Base-by-base conservation (phyloP, 2,329 filamentous ascomycete genomes). In the Thermoascus crustaceus region DNA sequence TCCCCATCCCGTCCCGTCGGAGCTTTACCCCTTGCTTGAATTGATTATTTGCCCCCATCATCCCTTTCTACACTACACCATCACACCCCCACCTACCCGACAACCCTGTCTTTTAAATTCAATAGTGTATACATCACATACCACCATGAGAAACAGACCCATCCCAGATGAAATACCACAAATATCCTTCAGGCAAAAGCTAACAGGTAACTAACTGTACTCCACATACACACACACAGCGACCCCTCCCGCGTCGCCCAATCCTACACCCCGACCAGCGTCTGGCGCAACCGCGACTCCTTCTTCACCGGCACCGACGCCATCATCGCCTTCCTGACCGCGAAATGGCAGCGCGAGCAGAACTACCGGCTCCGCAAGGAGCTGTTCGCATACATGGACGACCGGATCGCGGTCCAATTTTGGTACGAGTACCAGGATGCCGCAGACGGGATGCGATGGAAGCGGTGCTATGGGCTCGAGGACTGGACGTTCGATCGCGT, bases 371-470 rank as follows among this genome's bases (percentile, higher is more conserved):
- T 94, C 36, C 74, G 85, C 35, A 93, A 94, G 58, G 86, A 94
- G 55, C 66, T 94, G 1, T 94, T 93, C 58, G 71, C 83, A 1
- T 91, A 86, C 51, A 70, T 64, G 0, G 78, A 79, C 23, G 69
- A 89, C 58, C 82, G 76, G 60, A 89, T 88, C 44, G 85, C 85
- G 1, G 86, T 93, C 14, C 85, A 94, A 54, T 93, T 91, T 57
- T 93, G 85, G 85, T 93, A 89, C 51, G 82, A 93, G 59, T 88
- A 78, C 62, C 73, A 78, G 44, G 83, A 89, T 50, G 61, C 63
- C 5, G 48, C 69, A 2, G 80, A 82, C 23, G 78, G 50, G 7
- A 57, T 66, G 61, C 58, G 85, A 56, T 94, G 85, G 85, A 88
- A 82, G 71, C 72, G 85, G n/a, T 87, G 82, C 29, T 93, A 93